Evolutionary conservation across 1,284 basidiomycete species (phyloP), one percentile per base, ranked within the genome.

Genomic region (Irpex lacteus): DNA sequence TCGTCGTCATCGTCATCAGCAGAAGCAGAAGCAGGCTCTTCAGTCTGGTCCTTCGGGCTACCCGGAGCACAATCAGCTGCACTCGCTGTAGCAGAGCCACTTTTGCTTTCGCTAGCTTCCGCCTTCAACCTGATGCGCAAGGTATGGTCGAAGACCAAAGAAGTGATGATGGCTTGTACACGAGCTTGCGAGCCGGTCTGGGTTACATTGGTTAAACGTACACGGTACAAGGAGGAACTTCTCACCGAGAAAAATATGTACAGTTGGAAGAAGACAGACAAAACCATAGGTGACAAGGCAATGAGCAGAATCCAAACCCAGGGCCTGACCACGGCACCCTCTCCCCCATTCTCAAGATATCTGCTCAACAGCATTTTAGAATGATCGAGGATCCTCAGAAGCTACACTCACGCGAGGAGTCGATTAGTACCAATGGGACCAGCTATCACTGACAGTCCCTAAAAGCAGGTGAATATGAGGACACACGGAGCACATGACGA

Each of bases 91-190:
- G 37, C 62, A n/a, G 72, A 11, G 11, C n/a, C 21, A 4, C 54
- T 19, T 40, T 63, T 63, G 26, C 47, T 63, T 32, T 74, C 71
- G 0, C 70, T 58, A 0, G 75, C 73, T 67, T 85, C 82, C 2
- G 84, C 81, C 69, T 86, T 86, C 75, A 91, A 81, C n/a, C 90
- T 81, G 52, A 91, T 85, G 47, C 89, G 82, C 2, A 91, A 78
- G 1, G 88, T 79, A 68, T 91, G 90, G 64, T 90, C 87, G 70
- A 92, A 90, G 4, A 92, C 76, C 2, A 91, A 80, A 68, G 91
- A 85, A 0, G 89, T 90, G 60, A 92, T 77, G 59, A 93, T 81
- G 1, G 82, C 81, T 71, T 92, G 87, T 4, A 76, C 72, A 52
- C 84, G 82, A 15, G 87, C 84, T 5, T 86, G 74, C 7, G 78